Conservation (phyloP, 2,329 filamentous ascomycete genomes). For the Apiospora saccharicola region DNA sequence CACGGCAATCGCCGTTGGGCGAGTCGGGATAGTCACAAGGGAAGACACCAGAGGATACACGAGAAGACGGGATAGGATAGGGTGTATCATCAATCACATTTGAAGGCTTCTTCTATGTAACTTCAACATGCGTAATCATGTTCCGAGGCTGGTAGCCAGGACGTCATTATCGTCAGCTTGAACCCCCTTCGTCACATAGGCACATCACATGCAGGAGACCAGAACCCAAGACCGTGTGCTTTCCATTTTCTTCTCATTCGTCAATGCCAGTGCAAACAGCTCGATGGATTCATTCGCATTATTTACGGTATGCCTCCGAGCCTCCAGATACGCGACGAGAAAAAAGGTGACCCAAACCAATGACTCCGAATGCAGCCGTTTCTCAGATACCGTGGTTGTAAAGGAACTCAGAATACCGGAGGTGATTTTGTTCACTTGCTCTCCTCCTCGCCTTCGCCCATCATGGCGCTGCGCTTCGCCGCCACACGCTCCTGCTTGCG, state of each 20-base stretch:
- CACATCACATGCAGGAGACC: slow-evolving; percentile 19
- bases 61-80: neutral
- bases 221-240: slow-evolving; percentile 16
- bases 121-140: slow-evolving; percentile 16
- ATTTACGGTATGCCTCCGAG: slow-evolving; percentile 28
- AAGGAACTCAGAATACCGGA: slow-evolving; percentile 49
- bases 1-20: neutral
- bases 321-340: slow-evolving; percentile 31
- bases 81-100: slow-evolving; percentile 20
- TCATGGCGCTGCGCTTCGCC: slow-evolving; percentile 88
- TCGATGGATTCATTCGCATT: slow-evolving; percentile 30
- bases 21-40: neutral
- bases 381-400: slow-evolving; percentile 39
- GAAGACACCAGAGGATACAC: neutral
- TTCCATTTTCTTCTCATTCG: slow-evolving; percentile 21
- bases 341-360: slow-evolving; percentile 60
- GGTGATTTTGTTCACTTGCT: slow-evolving; percentile 53
- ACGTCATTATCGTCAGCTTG: slow-evolving; percentile 16
- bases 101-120: slow-evolving; percentile 20
- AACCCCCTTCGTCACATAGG: slow-evolving; percentile 9
- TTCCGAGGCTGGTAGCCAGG: slow-evolving; percentile 11
- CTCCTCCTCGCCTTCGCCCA: slow-evolving; percentile 73
- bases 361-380: slow-evolving; percentile 67
- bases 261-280: slow-evolving; percentile 26
- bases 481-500: slow-evolving; percentile 91